These are phyloP conservation scores for Epicoccum sorghinum DNA, from an alignment of 2,329 filamentous ascomycete genomes.

Conservation along the genomic window DNA sequence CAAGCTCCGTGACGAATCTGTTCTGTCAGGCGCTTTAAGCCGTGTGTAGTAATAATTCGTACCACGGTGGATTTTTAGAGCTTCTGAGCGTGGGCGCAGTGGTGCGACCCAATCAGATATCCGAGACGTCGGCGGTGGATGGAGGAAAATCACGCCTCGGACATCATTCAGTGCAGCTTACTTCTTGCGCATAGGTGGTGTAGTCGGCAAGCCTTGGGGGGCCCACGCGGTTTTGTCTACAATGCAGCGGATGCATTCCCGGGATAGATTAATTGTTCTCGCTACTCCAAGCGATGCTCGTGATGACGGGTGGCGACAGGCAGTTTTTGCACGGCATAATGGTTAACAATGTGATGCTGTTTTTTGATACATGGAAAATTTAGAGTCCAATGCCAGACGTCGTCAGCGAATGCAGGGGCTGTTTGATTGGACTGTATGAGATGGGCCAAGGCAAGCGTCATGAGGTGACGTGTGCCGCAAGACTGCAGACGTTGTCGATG, in stretches of 20 bases:
- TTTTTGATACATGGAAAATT: conserved; percentile 12
- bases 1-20: conserved; percentile 2
- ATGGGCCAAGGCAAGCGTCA: neutral
- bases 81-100: neutral
- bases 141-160: too few species aligned
- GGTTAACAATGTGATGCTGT: neutral
- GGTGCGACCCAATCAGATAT: too few species aligned
- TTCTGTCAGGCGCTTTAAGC: neutral
- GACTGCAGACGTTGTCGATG: neutral
- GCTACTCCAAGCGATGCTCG: neutral
- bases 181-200: conserved; percentile 4
- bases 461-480: neutral
- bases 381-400: neutral
- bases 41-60: neutral
- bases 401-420: neutral
- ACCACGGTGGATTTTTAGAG: neutral
- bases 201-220: conserved; percentile 22
- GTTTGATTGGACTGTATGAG: conserved; percentile 2
- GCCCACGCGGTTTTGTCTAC: conserved; percentile 28
- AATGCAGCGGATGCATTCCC: conserved; percentile 10
- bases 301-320: neutral
- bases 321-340: neutral
- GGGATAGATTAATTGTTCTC: conserved; percentile 29
- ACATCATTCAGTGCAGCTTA: neutral
- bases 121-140: too few species aligned